Base-by-base conservation (phyloP, 2,329 filamentous ascomycete genomes). In the Aciculosporium take region DNA sequence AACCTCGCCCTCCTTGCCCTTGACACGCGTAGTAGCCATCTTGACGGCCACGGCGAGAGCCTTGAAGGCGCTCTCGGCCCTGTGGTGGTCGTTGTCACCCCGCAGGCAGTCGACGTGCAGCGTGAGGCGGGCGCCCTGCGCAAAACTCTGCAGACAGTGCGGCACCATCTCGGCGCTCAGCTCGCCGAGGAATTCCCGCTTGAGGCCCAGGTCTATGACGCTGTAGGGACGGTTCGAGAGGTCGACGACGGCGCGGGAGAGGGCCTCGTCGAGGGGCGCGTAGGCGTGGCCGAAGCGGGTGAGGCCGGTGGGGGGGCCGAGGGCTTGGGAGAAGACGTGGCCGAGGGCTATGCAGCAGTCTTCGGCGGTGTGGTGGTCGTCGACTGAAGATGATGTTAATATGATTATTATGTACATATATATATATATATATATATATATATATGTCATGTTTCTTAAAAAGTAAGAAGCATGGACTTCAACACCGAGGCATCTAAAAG, bases 361-460 rank as follows among this genome's bases (percentile, higher is more conserved):
- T 69, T 98, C 91, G 48, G 88, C 83, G 7, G 89, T 95, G 74
- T 98, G 91, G 67, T 98, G 91, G 71, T 96, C 91, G 66, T 98
- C 91, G 61, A 98, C 87, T 89, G n/a, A n/a, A n/a, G n/a, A n/a
- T n/a, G n/a, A n/a, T n/a, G n/a, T n/a, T n/a, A n/a, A n/a, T n/a
- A n/a, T n/a, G n/a, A n/a, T n/a, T n/a, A n/a, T n/a, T n/a, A n/a
- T n/a, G n/a, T n/a, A n/a, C n/a, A n/a, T n/a, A n/a, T n/a, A n/a
- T n/a, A n/a, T n/a, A n/a, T n/a, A 15, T 6, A 18, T 3, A 17
- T 10, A 23, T 21, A 12, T 5, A n/a, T n/a, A n/a, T n/a, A n/a
- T n/a, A n/a, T n/a, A n/a, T n/a, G n/a, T n/a, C n/a, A n/a, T n/a
- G n/a, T n/a, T n/a, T n/a, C n/a, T n/a, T n/a, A n/a, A n/a, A n/a